Base-by-base conservation (phyloP, 129 eudicot species). In the Pseudognaphalium luteoalbum region DNA sequence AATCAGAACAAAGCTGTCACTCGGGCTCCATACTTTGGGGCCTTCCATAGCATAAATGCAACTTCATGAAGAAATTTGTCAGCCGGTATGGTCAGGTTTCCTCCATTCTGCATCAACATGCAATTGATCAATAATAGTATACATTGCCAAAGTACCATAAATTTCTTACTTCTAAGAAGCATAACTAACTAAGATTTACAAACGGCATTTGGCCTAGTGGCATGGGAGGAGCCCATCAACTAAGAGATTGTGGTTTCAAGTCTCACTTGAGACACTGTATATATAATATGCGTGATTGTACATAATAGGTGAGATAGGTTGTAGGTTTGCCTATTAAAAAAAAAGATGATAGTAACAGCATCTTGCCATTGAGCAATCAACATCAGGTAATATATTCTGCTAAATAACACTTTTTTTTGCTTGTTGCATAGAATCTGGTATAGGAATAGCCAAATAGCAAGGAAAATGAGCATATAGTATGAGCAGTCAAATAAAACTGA, bases 21-120 rank as follows among this genome's bases (percentile, higher is more conserved):
- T 41, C 83, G 88, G 39, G 96, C 98, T 74, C 98, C 98, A 86
- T 91, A 94, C 54, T 94, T 94, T 19, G 98, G 98, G 78, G 98
- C 93, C 90, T 91, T 94, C 97, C 98, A 94, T 20, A 94, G 88
- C 81, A 91, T 94, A 69, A 91, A 94, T 12, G 98, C 97, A 4
- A 94, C 87, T 82, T 94, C 98, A 70, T 91, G 88, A 32, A 91
- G 20, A 80, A 94, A 91, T 66, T 96, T 87, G 62, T 94, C 98
- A 1, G 88, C 96, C 11, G 98, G 97, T 64, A 87, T 86, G 0
- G 87, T 88, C 63, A 94, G 87, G 76, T 87, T 88, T 79, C 90
- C 91, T 15, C 93, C 84, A 86, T 76, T 75, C 98, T 94, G 91
- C 91, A 83, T 66, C 14, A 19, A 37, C 4, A 61, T 78, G 11